Evolutionary conservation across 805 yeast genomes (phyloP).

Genomic region (Saccharomycopsis sp.): DNA sequence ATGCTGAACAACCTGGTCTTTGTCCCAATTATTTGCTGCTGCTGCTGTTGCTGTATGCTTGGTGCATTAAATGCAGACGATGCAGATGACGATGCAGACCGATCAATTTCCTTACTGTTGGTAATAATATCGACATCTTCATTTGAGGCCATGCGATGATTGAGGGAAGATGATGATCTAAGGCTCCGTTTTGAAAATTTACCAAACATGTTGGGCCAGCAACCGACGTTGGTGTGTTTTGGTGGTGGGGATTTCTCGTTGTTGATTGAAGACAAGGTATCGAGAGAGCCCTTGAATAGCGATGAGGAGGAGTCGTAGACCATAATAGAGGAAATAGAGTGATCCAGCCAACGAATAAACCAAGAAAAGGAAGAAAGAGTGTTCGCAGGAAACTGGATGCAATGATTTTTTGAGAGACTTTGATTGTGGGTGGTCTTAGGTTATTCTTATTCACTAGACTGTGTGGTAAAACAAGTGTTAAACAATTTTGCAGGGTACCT

Average conservation of each 20-base stretch:
- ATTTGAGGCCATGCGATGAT: not conserved
- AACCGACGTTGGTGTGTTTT: not conserved
- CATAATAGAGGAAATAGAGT: not conserved
- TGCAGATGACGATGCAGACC: not conserved
- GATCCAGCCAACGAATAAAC: not conserved
- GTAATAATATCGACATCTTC: not conserved
- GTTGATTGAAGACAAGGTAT: not conserved
- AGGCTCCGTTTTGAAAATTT: conserved; percentile 6
- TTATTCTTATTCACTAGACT: not conserved
- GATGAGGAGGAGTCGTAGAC: not conserved
- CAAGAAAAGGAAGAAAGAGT: not conserved
- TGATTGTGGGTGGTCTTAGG: not conserved
- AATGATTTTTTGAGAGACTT: not conserved
- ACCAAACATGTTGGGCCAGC: conserved; percentile 12
- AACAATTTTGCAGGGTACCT: too few relatives aligned
- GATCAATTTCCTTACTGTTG: not conserved
- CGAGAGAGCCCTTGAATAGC: not conserved
- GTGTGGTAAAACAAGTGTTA: not conserved
- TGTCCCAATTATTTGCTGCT: not conserved
- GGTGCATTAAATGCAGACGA: not conserved
- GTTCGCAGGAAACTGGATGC: not conserved
- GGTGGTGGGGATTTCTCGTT: not conserved
- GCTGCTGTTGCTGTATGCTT: not conserved
- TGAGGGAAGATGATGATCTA: not conserved
- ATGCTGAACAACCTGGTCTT: not conserved